Percentiles rank a stretch among this genome's conserved stretches.
phyloP scores from a whole-genome alignment of 352 stramenopile genomes.

The Globisporangium okanoganense region DNA sequence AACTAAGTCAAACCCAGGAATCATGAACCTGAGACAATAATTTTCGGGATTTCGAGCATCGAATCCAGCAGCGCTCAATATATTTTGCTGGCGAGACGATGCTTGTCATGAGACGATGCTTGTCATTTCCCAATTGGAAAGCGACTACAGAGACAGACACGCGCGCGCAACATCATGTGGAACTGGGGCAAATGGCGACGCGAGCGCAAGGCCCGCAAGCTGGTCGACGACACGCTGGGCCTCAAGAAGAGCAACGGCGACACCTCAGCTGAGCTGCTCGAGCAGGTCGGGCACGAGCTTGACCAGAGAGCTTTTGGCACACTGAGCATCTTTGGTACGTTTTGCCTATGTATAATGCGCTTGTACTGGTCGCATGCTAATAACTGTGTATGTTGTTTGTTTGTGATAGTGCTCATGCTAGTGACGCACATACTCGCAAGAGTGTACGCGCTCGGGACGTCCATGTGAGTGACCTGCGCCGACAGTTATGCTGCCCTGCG shows the following conservation, averaged over 20 bases:
- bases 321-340: slow-evolving; percentile 13
- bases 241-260: neutral
- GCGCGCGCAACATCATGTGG: neutral
- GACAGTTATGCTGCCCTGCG: too few species aligned
- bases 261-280: slow-evolving; percentile 1
- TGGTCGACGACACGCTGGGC: neutral
- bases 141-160: neutral
- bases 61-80: too few species aligned
- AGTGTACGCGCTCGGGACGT: slow-evolving; percentile 4
- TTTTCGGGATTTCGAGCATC: too few species aligned
- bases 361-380: neutral
- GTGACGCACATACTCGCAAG: slow-evolving; percentile 8
- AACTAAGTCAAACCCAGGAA: too few species aligned
- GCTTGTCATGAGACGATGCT: too few species aligned
- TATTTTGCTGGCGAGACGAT: too few species aligned
- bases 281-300: slow-evolving; percentile 11
- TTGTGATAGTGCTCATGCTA: slow-evolving; percentile 9
- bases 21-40: too few species aligned
- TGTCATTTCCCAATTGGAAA: neutral
- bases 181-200: slow-evolving; percentile 8
- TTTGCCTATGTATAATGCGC: neutral
- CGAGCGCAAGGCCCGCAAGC: slow-evolving; percentile 7
- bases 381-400: neutral
- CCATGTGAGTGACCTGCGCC: slow-evolving; percentile 6
- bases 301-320: slow-evolving; percentile 10